A percentile compares a stretch with the other conserved stretches of the same genome.
phyloP scores from a whole-genome alignment of 192 early-diverging fungal species.

The Ambispora gerdemannii region DNA sequence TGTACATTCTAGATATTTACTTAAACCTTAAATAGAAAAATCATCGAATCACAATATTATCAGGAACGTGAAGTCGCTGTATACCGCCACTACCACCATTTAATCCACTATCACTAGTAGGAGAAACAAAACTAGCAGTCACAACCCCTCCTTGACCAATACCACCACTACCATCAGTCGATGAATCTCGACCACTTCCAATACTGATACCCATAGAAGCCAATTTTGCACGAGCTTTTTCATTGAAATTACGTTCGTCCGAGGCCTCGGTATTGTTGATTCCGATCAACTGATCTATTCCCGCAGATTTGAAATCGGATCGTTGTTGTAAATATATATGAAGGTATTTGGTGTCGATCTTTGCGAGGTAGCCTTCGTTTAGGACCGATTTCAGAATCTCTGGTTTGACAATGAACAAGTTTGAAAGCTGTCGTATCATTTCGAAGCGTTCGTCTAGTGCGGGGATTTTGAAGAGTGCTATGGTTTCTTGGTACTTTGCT shows the following conservation, averaged over 20 bases:
- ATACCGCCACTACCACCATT: background rate
- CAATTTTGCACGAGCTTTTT: conserved; percentile 26
- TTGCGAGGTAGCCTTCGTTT: conserved; percentile 78
- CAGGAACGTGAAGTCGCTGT: background rate
- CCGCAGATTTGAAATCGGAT: conserved; percentile 74
- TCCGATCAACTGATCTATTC: conserved; percentile 54
- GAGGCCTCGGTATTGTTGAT: conserved; percentile 29
- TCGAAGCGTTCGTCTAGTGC: conserved; percentile 81
- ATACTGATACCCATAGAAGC: conserved; percentile 23
- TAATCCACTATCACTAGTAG: background rate
- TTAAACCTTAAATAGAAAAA: too few relatives aligned
- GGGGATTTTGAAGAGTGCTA: conserved; percentile 71
- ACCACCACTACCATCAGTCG: background rate
- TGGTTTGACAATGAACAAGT: conserved; percentile 89
- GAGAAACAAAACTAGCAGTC: background rate
- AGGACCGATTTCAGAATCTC: conserved; percentile 86
- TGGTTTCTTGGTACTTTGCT: conserved; percentile 86
- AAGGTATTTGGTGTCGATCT: conserved; percentile 74
- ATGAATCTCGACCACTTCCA: background rate
- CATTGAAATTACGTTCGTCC: conserved; percentile 22
- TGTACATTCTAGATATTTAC: too few relatives aligned
- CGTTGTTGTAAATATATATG: conserved; percentile 85
- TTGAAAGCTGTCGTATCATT: conserved; percentile 87
- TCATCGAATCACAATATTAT: background rate
- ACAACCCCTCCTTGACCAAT: background rate